Percentiles rank a stretch among this genome's conserved stretches.
These are phyloP conservation scores for Talaromyces adpressus DNA, from an alignment of 495 filamentous ascomycete species.

Conservation along the genomic window DNA sequence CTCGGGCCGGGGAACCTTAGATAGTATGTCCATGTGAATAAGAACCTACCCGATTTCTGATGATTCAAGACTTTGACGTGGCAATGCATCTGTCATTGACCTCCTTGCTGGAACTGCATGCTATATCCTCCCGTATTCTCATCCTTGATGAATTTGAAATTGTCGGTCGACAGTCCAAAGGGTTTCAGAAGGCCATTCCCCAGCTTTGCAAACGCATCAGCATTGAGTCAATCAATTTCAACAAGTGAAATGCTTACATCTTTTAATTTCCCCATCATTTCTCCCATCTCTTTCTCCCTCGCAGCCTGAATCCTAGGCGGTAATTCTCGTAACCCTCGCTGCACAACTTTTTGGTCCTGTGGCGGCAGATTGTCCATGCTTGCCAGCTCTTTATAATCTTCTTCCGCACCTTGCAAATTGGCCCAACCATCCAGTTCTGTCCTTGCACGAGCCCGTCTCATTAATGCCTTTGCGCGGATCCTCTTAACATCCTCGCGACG, in stretches of 20 bases:
- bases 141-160: slow-evolving; percentile 90
- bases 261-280: slow-evolving; percentile 97
- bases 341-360: slow-evolving; percentile 60
- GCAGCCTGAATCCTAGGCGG: slow-evolving; percentile 64
- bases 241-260: slow-evolving; percentile 45
- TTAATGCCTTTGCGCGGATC: slow-evolving; percentile 75
- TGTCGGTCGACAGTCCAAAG: slow-evolving; percentile 87
- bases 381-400: slow-evolving; percentile 60
- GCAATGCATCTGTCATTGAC: background rate
- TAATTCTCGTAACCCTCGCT: slow-evolving; percentile 54
- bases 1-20: background rate
- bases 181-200: slow-evolving; percentile 89
- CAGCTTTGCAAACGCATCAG: slow-evolving; percentile 39
- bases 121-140: slow-evolving; percentile 85
- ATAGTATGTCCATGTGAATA: background rate
- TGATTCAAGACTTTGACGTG: background rate
- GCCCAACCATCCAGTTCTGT: slow-evolving; percentile 70
- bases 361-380: slow-evolving; percentile 50
- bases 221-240: background rate
- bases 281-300: slow-evolving; percentile 76
- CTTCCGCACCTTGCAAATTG: slow-evolving; percentile 71
- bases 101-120: slow-evolving; percentile 61
- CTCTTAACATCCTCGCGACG: slow-evolving; percentile 59
- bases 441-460: slow-evolving; percentile 74
- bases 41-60: background rate